Conservation (phyloP, 2,329 filamentous ascomycete genomes). For the Trichoderma cornu-damae region DNA sequence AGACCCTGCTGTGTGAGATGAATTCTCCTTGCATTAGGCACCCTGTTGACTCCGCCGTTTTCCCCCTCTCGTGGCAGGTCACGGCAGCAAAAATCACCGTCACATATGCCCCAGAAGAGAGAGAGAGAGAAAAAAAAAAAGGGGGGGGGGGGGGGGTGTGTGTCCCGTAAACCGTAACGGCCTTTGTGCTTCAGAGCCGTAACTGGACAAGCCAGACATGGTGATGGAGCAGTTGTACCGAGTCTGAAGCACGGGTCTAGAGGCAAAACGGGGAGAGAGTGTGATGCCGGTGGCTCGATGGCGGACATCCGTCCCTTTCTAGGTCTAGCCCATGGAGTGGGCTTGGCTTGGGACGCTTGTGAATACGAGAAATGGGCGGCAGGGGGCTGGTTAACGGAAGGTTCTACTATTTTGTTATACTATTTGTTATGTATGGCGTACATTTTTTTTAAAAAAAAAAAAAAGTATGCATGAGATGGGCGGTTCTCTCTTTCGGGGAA, state of each 20-base stretch:
- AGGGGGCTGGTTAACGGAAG: background rate
- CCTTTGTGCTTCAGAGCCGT: background rate
- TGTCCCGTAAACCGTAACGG: background rate
- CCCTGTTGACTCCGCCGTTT: background rate
- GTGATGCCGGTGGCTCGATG: background rate
- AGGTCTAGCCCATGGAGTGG: slow-evolving; percentile 11
- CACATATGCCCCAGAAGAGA: background rate
- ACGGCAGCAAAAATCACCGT: background rate
- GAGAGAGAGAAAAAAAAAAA: slow-evolving; percentile 1
- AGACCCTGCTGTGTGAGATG: background rate
- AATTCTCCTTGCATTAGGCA: background rate
- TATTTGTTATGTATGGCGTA: slow-evolving; percentile 8
- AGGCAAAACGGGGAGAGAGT: background rate
- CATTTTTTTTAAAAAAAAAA: too few relatives aligned
- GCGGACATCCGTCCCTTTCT: slow-evolving; percentile 10
- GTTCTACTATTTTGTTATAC: too few relatives aligned
- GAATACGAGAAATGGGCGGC: slow-evolving; percentile 14
- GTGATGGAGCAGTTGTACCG: background rate
- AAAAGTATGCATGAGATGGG: too few relatives aligned
- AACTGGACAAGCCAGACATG: background rate
- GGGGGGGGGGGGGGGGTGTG: background rate
- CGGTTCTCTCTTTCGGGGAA: too few relatives aligned
- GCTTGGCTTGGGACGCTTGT: slow-evolving; percentile 9
- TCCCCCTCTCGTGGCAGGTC: background rate
- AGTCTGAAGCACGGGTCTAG: background rate